phyloP scores from a whole-genome alignment of 306 rosid species.

The Fragaria ananassa region DNA sequence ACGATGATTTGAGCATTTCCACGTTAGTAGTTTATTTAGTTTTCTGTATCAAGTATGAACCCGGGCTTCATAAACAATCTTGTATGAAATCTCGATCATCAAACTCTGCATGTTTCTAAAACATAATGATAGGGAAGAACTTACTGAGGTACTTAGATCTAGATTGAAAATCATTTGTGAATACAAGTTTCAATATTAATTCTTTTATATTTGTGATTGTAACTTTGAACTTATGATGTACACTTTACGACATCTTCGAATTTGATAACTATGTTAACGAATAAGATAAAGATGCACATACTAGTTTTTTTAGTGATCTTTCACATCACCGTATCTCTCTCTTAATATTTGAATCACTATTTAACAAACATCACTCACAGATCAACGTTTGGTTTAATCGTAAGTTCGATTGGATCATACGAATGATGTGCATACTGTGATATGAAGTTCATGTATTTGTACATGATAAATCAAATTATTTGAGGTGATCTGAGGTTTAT shows the following conservation, averaged over 20 bases:
- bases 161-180: conserved; percentile 1
- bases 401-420: neutral
- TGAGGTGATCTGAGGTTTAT: neutral
- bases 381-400: neutral
- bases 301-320: neutral
- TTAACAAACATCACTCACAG: neutral
- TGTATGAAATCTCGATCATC: neutral
- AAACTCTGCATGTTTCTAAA: neutral
- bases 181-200: conserved; percentile 20
- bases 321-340: neutral
- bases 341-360: neutral
- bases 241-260: neutral
- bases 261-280: neutral
- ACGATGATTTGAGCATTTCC: too few species aligned
- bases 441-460: too few species aligned
- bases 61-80: too few species aligned
- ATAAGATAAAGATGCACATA: neutral
- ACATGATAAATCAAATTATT: too few species aligned
- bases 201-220: conserved; percentile 23
- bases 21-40: too few species aligned
- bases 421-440: too few species aligned
- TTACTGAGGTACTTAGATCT: neutral
- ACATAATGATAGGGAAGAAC: neutral
- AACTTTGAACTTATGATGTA: conserved; percentile 17
- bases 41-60: too few species aligned